Evolutionary conservation across 441 rosid species (phyloP).

Genomic region (Croton setiger): DNA sequence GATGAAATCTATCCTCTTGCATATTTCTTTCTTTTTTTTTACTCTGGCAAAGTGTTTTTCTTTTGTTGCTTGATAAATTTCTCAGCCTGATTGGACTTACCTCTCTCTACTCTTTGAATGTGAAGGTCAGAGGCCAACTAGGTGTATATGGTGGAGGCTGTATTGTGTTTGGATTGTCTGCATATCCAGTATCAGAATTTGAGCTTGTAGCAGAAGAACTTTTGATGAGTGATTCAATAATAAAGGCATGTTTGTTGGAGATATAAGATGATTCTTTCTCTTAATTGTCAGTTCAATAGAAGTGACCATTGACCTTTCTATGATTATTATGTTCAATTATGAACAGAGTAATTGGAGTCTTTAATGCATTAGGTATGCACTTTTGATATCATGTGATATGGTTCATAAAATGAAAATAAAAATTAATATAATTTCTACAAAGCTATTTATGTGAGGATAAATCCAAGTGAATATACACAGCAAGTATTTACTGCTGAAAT

Average conservation of each 20-base stretch:
- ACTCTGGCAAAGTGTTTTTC: neutral
- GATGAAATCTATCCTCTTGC: neutral
- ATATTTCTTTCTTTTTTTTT: conserved; percentile 8
- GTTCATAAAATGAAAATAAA: neutral
- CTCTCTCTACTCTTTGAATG: conserved; percentile 21
- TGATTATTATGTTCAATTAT: too few species aligned
- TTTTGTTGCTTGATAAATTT: conserved; percentile 18
- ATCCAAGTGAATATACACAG: neutral
- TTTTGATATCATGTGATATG: neutral
- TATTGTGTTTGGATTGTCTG: conserved; percentile 86
- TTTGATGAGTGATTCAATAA: conserved; percentile 92
- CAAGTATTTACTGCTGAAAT: too few species aligned
- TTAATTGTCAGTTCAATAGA: conserved; percentile 1
- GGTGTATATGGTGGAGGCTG: conserved; percentile 83
- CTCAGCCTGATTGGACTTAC: conserved; percentile 15
- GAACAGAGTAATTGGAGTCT: neutral
- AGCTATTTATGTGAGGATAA: neutral
- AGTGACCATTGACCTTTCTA: neutral
- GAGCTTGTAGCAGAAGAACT: conserved; percentile 99
- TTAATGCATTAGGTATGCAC: conserved; percentile 1
- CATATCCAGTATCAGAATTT: conserved; percentile 95
- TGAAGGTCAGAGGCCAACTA: conserved; percentile 96
- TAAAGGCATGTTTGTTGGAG: conserved; percentile 61
- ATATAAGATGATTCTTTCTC: neutral
- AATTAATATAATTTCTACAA: neutral